Evolutionary conservation across 352 stramenopile species (phyloP).

Genomic region (Blastocystis sp.): DNA sequence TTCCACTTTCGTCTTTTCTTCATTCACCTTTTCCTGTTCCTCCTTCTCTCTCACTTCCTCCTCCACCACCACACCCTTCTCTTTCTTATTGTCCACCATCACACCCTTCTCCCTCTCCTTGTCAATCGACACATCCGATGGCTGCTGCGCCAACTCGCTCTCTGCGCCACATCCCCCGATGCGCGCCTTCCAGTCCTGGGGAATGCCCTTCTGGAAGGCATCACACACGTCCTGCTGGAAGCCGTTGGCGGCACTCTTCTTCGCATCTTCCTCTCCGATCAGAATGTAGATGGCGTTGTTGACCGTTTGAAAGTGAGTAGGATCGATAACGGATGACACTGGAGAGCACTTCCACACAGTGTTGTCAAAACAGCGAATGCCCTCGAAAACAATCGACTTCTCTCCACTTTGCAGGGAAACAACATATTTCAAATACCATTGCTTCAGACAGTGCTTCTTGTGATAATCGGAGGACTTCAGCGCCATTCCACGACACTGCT

Average conservation of each 20-base stretch:
- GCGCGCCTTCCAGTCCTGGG: neutral
- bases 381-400: conserved; percentile 2
- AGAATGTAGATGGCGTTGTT: neutral
- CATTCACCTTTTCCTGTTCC: neutral
- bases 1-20: neutral
- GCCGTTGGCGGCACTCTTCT: neutral
- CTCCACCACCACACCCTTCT: neutral
- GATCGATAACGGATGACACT: neutral
- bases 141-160: too few relatives aligned
- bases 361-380: neutral
- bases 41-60: neutral
- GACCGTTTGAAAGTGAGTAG: conserved; percentile 1
- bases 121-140: neutral
- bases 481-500: neutral
- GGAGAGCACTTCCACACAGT: conserved; percentile 9
- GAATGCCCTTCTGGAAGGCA: neutral
- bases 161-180: neutral
- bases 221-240: neutral
- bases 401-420: neutral
- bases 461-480: conserved; percentile 5
- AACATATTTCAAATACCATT: conserved; percentile 12
- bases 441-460: conserved; percentile 14
- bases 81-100: neutral
- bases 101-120: neutral
- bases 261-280: neutral